These are phyloP conservation scores for Marchantia polymorpha DNA, from an alignment of 225 moss, liverwort and hornwort species.

Conservation along the genomic window DNA sequence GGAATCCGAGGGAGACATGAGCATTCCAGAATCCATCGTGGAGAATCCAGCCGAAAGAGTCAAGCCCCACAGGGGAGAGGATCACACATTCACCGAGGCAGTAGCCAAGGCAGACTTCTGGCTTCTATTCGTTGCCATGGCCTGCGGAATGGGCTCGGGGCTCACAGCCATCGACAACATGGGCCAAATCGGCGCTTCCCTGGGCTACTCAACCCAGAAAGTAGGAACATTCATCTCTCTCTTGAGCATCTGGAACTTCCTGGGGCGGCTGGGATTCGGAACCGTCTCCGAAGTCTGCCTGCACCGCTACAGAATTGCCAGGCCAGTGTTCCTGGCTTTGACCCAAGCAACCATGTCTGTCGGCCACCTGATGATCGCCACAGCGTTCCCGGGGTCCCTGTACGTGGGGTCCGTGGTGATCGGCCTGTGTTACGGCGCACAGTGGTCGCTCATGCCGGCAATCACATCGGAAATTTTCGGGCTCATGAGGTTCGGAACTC, in stretches of 20 bases:
- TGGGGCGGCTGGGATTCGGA: constrained; percentile 59
- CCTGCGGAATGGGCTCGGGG: constrained; percentile 62
- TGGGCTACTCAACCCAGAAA: constrained; percentile 41
- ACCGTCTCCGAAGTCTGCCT: constrained; percentile 53
- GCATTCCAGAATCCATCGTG: neutral
- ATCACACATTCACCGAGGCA: constrained; percentile 55
- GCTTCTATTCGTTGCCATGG: constrained; percentile 57
- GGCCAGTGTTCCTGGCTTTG: constrained; percentile 43
- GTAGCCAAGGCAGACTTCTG: constrained; percentile 54
- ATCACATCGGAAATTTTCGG: constrained; percentile 73
- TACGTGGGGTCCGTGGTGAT: constrained; percentile 52
- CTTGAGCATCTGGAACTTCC: constrained; percentile 75
- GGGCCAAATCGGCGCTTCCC: constrained; percentile 59
- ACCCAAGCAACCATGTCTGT: constrained; percentile 55
- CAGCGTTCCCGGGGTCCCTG: constrained; percentile 46
- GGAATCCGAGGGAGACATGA: neutral
- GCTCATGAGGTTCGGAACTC: constrained; percentile 52
- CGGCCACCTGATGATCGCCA: constrained; percentile 54
- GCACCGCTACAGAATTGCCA: constrained; percentile 38
- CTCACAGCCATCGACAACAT: constrained; percentile 68
- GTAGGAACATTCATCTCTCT: constrained; percentile 56
- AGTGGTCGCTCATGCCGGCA: constrained; percentile 79
- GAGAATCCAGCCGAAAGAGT: neutral
- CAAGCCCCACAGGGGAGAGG: constrained; percentile 45
- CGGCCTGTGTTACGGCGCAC: constrained; percentile 69